Percentiles rank a stretch among this genome's conserved stretches.
Evolutionary conservation across 441 rosid species (phyloP).

Genomic region (Raphanus hybrid): DNA sequence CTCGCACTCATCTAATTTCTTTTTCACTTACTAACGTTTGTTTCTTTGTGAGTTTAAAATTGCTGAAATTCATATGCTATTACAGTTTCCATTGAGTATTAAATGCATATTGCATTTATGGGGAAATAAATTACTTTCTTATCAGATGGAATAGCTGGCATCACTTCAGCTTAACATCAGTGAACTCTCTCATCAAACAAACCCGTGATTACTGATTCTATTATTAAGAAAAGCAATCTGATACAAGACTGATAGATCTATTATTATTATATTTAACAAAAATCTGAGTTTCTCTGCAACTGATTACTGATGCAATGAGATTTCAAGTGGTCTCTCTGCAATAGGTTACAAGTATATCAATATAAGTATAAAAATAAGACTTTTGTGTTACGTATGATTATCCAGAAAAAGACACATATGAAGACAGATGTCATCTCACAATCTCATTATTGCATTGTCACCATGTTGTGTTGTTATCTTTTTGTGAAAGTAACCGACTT

Average conservation of each 20-base stretch:
- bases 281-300: slow-evolving; percentile 43
- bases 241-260: slow-evolving; percentile 41
- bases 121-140: neutral
- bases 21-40: neutral
- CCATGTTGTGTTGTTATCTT: too few species aligned
- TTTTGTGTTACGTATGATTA: too few species aligned
- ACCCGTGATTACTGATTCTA: slow-evolving; percentile 52
- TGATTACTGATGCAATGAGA: slow-evolving; percentile 59
- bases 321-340: slow-evolving; percentile 73
- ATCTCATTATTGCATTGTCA: too few species aligned
- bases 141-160: slow-evolving; percentile 88
- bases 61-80: neutral
- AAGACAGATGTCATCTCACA: too few species aligned
- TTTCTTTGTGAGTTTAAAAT: neutral
- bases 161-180: slow-evolving; percentile 69
- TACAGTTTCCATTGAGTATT: neutral
- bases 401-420: too few species aligned
- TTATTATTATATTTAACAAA: slow-evolving; percentile 22
- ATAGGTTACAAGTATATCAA: slow-evolving; percentile 90
- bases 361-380: too few species aligned
- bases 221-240: neutral
- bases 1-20: neutral
- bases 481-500: too few species aligned
- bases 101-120: too few species aligned
- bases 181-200: slow-evolving; percentile 68